Base-by-base conservation (phyloP, 192 early-diverging fungal species). In the Dissophora globulifera region DNA sequence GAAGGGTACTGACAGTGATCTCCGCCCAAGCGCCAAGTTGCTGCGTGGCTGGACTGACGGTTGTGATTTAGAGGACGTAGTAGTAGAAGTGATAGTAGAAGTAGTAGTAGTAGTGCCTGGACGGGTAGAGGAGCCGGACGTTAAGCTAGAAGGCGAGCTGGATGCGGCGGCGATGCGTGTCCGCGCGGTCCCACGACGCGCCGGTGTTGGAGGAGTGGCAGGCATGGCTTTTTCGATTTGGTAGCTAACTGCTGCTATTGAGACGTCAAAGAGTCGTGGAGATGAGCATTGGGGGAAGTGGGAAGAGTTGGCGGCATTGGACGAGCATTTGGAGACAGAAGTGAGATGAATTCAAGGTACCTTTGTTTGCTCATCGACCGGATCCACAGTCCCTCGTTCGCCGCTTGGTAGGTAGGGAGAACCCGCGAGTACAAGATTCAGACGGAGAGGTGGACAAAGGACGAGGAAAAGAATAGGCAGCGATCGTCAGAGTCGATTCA, bases 131-230 rank as follows among this genome's bases (percentile, higher is more conserved):
- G n/a, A n/a, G n/a, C n/a, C n/a, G n/a, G n/a, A 32, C 2, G 53
- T 25, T 27, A 30, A 26, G 27, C 32, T 25, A 11, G 64, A 49
- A 42, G 38, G 54, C 32, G 55, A 33, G 27, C 31, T 67, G 55
- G 10, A 40, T 46, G 65, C 33, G 43, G 45, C 32, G 38, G 42
- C 52, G 35, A 29, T 49, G 54, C 65, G 65, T 50, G 65, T 58
- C 54, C 65, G 53, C 25, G 46, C 38, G 50, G 54, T 67, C n/a
- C 55, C 55, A 2, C 65, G 65, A 67, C 65, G 65, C 59, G 59
- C 12, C 32, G 45, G 48, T 31, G 51, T 22, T 15, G 59, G 59
- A 48, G 59, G 59, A 7, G 47, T 62, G 25, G 47, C 33, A 16
- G 59, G 59, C 59, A 62, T 62, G 35, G 48, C 15, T 47, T 13